Conservation (phyloP, 768 basidiomycete species). For the Rhizopogon salebrosus region DNA sequence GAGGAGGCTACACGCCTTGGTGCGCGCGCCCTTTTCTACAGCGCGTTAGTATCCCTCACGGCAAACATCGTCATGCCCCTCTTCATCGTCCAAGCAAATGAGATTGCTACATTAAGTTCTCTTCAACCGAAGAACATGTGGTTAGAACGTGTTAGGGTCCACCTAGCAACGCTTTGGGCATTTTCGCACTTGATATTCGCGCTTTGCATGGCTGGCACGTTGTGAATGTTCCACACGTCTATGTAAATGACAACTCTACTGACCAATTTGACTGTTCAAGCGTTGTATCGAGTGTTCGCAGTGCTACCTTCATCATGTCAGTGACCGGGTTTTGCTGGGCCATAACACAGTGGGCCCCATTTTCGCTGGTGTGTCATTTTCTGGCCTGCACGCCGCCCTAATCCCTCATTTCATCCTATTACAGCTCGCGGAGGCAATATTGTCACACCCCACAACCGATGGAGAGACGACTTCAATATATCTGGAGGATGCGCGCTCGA, state of each 20-base stretch:
- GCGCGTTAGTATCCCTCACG: constrained; percentile 61
- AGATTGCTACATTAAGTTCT: constrained; percentile 7
- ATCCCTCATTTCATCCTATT: constrained; percentile 14
- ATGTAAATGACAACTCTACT: constrained; percentile 2
- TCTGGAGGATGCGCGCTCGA: constrained; percentile 31
- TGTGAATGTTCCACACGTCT: constrained; percentile 46
- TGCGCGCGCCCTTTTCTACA: constrained; percentile 77
- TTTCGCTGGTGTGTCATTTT: constrained; percentile 61
- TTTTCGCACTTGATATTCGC: constrained; percentile 71
- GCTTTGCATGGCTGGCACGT: constrained; percentile 73
- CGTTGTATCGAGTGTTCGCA: constrained; percentile 61
- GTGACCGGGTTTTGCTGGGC: constrained; percentile 91
- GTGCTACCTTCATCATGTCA: constrained; percentile 72
- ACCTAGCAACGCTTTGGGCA: constrained; percentile 75
- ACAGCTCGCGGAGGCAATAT: constrained; percentile 82
- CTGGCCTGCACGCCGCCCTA: constrained; percentile 2
- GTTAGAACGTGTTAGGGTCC: constrained; percentile 46
- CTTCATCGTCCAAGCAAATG: constrained; percentile 35
- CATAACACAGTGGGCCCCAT: constrained; percentile 89
- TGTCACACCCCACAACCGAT: constrained; percentile 49
- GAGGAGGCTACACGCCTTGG: constrained; percentile 79
- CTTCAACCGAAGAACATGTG: constrained; percentile 17
- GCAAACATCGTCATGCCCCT: constrained; percentile 69
- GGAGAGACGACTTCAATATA: constrained; percentile 12
- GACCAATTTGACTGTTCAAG: constrained; percentile 32